Conservation (phyloP, 2,329 filamentous ascomycete genomes). For the Thelonectria rubi region DNA sequence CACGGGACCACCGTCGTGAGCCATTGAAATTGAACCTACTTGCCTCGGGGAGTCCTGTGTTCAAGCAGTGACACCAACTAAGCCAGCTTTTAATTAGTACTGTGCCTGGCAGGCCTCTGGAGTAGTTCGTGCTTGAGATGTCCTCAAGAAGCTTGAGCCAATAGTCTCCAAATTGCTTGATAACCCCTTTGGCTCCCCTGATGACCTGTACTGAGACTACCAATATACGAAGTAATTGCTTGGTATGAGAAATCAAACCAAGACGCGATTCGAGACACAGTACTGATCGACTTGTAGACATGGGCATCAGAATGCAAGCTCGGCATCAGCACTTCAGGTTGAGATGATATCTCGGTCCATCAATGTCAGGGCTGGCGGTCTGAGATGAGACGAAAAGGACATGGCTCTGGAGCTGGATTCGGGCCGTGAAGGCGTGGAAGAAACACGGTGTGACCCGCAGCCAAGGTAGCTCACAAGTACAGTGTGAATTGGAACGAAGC, state of each 20-base stretch:
- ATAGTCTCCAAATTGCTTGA: not conserved
- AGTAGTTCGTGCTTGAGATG: not conserved
- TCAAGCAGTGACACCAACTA: not conserved
- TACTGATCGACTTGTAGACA: too few species aligned
- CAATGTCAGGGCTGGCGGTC: not conserved
- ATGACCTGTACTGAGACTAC: too few species aligned
- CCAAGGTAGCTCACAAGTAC: not conserved
- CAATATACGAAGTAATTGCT: too few species aligned
- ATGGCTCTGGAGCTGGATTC: not conserved
- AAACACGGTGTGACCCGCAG: not conserved
- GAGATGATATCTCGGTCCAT: not conserved
- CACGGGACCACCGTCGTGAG: constrained; percentile 4
- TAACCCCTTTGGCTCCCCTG: too few species aligned
- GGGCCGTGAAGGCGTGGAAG: not conserved
- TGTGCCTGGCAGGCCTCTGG: not conserved
- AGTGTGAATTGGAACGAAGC: not conserved
- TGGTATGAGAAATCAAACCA: too few species aligned
- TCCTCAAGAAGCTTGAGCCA: not conserved
- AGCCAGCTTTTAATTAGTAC: not conserved
- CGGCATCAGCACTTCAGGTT: not conserved
- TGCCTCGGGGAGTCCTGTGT: not conserved
- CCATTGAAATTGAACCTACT: constrained; percentile 14
- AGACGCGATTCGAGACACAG: too few species aligned
- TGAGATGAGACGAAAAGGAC: not conserved
- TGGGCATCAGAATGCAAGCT: too few species aligned